Evolutionary conservation across 495 filamentous ascomycete genomes (phyloP).

Genomic region (Neohortaea acidophila): DNA sequence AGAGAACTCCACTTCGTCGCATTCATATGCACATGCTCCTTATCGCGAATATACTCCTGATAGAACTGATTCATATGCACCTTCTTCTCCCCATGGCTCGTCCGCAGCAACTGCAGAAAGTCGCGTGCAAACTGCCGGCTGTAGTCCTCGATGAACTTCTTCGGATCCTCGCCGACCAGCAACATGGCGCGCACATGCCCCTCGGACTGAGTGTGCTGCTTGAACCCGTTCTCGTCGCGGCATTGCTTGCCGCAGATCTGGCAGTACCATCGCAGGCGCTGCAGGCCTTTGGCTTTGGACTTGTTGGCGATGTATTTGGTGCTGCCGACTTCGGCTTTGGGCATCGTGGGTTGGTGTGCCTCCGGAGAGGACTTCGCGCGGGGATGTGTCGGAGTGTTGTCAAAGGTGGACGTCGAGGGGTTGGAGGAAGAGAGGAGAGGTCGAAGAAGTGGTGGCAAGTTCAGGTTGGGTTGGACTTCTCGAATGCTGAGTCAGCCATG

Average conservation of each 20-base stretch:
- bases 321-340: conserved; percentile 75
- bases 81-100: conserved; percentile 71
- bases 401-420: too few species aligned
- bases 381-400: too few species aligned
- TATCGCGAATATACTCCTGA: conserved; percentile 65
- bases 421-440: too few species aligned
- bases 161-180: conserved; percentile 67
- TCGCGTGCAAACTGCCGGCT: conserved; percentile 61
- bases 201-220: conserved; percentile 61
- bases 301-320: conserved; percentile 79
- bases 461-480: too few species aligned
- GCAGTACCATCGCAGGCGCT: conserved; percentile 75
- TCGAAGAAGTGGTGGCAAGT: too few species aligned
- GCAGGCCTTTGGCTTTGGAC: conserved; percentile 77
- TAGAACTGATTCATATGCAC: conserved; percentile 85
- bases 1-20: conserved; percentile 71
- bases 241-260: conserved; percentile 47
- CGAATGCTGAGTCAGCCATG: too few species aligned
- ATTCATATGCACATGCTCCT: conserved; percentile 88
- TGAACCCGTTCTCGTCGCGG: conserved; percentile 62
- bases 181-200: conserved; percentile 75
- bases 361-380: too few species aligned
- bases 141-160: conserved; percentile 63
- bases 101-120: conserved; percentile 60
- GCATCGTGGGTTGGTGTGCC: too few species aligned